Conservation (phyloP, 2,329 filamentous ascomycete species). For the Scytalidium lignicola region DNA sequence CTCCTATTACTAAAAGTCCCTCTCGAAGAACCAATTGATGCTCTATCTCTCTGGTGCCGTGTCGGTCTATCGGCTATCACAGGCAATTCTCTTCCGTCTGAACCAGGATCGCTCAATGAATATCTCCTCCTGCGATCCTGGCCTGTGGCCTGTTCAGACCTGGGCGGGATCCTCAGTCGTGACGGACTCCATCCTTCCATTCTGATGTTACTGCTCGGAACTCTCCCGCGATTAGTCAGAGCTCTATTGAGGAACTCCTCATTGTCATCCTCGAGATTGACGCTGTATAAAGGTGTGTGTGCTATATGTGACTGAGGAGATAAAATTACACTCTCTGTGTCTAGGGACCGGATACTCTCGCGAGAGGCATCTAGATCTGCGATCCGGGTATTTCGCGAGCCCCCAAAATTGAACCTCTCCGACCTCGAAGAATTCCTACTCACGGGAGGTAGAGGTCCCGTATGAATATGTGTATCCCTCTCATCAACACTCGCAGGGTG, state of each 20-base stretch:
- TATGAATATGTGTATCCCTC: background rate
- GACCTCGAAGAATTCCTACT: background rate
- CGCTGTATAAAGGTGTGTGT: background rate
- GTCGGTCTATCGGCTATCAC: background rate
- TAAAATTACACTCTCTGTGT: background rate
- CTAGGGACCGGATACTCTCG: background rate
- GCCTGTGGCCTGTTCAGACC: background rate
- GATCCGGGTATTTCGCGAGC: background rate
- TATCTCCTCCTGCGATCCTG: background rate
- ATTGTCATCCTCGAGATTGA: background rate
- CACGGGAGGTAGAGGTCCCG: background rate
- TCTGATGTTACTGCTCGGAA: background rate
- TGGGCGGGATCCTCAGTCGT: background rate
- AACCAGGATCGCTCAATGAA: background rate
- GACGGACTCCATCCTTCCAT: conserved; percentile 2
- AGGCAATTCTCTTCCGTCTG: background rate
- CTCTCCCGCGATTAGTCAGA: background rate
- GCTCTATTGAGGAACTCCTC: background rate
- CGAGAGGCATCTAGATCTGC: background rate
- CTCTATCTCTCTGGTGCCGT: background rate
- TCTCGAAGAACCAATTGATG: background rate
- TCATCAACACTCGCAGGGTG: background rate
- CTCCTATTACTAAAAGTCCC: background rate
- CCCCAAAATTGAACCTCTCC: background rate
- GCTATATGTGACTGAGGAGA: background rate